Conservation (phyloP, 2,329 filamentous ascomycete species). For the Exophiala phaeomuriformis region DNA sequence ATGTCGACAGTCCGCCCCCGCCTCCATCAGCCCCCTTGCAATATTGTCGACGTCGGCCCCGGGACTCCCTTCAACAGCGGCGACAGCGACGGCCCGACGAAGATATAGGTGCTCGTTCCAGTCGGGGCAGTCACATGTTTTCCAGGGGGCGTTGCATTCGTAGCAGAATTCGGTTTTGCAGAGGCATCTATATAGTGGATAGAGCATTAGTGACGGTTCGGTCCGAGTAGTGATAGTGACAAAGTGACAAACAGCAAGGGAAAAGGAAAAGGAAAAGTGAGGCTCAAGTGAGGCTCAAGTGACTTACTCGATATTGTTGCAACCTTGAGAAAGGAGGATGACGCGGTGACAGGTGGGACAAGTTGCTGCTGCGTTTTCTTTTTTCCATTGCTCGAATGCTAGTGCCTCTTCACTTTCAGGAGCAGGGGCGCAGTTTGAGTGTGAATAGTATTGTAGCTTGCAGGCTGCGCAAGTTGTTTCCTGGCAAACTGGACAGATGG, state of each 20-base stretch:
- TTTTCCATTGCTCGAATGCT: constrained; percentile 50
- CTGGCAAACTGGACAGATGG: constrained; percentile 40
- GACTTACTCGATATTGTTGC: constrained; percentile 33
- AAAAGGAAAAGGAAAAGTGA: too few relatives aligned
- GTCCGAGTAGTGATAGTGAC: too few relatives aligned
- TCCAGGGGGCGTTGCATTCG: constrained; percentile 29
- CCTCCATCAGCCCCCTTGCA: not conserved
- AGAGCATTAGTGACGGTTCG: too few relatives aligned
- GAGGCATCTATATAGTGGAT: constrained; percentile 23
- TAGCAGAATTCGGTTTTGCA: constrained; percentile 32
- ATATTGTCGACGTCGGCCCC: not conserved
- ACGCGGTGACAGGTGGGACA: constrained; percentile 65
- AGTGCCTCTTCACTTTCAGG: constrained; percentile 11
- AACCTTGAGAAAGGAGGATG: constrained; percentile 30
- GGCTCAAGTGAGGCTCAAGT: too few relatives aligned
- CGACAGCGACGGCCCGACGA: constrained; percentile 14
- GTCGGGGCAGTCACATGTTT: constrained; percentile 25
- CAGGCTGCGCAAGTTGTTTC: constrained; percentile 45
- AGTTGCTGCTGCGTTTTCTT: constrained; percentile 62
- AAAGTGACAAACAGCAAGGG: too few relatives aligned
- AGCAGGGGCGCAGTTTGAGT: constrained; percentile 29
- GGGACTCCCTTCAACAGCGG: constrained; percentile 6
- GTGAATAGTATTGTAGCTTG: constrained; percentile 41
- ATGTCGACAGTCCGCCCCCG: constrained; percentile 6
- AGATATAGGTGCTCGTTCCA: constrained; percentile 28